Evolutionary conservation across 108 stramenopile species (phyloP), one percentile per base, ranked within the genome.

Genomic region (Cyclotella choctawhatcheeana): DNA sequence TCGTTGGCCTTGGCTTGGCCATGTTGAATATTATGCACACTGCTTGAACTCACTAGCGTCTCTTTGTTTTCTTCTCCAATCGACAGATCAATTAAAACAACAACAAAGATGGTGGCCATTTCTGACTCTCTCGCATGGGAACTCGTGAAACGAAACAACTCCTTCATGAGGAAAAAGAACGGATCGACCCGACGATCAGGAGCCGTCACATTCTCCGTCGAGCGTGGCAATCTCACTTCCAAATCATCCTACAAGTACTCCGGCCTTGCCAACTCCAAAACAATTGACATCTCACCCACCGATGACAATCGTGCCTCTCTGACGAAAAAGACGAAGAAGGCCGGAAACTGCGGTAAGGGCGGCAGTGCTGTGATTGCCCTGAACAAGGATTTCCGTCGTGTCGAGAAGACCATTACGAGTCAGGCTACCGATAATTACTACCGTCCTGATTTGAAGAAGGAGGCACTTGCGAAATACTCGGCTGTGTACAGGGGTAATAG

Each of bases 81-180:
- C n/a, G n/a, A n/a, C n/a, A n/a, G n/a, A 40, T 40, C 37, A 48
- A n/a, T 1, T 30, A 1, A 56, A 56, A 6, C 1, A 56, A 53
- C 25, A 40, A 54, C 50, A 58, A 96, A 88, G 64, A 96, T 96
- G 95, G 93, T 94, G 47, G 64, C 71, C 45, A 69, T 79, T 73
- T 62, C 95, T 18, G 92, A 93, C 84, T 78, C 89, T 58, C 95
- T 97, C 76, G 82, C 88, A 14, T 98, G 98, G 98, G 89, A 96
- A 72, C 54, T 93, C 52, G 87, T 93, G 67, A 85, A 87, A 78
- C 78, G 84, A 58, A 92, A 97, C 90, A 92, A 77, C 82, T 86
- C 76, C 75, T 97, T 97, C 86, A 79, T 97, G 80, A 86, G 85
- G 84, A 97, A 97, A 88, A 83, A 74, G 71, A 95, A 91, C 84